A percentile compares a stretch with the other conserved stretches of the same genome.
phyloP scores from a whole-genome alignment of 2,329 filamentous ascomycete species.

The Diaporthe aspalathi region DNA sequence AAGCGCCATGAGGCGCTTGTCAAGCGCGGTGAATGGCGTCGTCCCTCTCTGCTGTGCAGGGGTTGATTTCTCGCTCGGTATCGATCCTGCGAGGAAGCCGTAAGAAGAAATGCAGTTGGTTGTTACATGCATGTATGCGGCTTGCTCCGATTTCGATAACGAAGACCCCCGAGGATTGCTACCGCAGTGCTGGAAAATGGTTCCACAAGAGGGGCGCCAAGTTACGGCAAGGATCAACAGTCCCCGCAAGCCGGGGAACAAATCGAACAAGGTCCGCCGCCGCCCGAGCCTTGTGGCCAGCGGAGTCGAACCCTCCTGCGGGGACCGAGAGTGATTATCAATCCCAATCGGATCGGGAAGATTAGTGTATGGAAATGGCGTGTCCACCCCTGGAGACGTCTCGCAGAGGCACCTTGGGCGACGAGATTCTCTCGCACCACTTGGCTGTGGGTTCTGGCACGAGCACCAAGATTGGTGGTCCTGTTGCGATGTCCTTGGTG shows the following conservation, averaged over 20 bases:
- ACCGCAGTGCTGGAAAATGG: slow-evolving; percentile 17
- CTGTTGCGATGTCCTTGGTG: neutral
- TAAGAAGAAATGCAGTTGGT: slow-evolving; percentile 1
- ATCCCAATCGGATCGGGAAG: slow-evolving; percentile 26
- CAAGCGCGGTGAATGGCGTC: neutral
- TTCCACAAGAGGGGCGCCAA: slow-evolving; percentile 23
- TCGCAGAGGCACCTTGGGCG: neutral
- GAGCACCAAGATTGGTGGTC: neutral
- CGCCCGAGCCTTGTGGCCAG: slow-evolving; percentile 22
- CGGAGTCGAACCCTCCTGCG: slow-evolving; percentile 12
- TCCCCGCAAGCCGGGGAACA: slow-evolving; percentile 29
- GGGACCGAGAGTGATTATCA: slow-evolving; percentile 7
- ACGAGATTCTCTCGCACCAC: neutral
- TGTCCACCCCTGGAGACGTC: neutral
- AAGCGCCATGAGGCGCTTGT: slow-evolving; percentile 17
- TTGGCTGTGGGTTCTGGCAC: slow-evolving; percentile 8
- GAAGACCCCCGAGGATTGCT: slow-evolving; percentile 20
- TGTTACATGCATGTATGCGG: neutral
- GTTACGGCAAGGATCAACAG: slow-evolving; percentile 23
- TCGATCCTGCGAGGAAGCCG: slow-evolving; percentile 1
- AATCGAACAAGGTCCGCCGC: slow-evolving; percentile 10
- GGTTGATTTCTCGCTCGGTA: neutral
- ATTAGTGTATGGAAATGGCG: slow-evolving; percentile 4
- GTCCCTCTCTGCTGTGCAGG: neutral
- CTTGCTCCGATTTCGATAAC: slow-evolving; percentile 21